These are phyloP conservation scores for Colletotrichum neosansevieriae DNA, from an alignment of 2,329 filamentous ascomycete genomes.

Conservation along the genomic window DNA sequence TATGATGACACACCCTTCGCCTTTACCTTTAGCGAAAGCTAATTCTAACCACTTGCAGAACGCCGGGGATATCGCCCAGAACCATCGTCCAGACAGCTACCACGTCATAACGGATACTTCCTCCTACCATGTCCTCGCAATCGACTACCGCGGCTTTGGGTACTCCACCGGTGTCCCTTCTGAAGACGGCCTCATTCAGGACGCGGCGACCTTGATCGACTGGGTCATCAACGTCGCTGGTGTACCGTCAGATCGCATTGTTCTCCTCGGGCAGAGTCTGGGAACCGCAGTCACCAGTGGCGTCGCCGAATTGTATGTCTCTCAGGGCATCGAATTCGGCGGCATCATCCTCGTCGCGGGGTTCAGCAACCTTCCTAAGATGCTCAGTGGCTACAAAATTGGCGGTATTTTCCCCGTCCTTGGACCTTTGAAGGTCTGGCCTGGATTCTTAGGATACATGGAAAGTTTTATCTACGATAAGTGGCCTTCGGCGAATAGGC, in stretches of 20 bases:
- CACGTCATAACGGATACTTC: conserved; percentile 80
- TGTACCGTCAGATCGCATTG: conserved; percentile 78
- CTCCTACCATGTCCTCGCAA: conserved; percentile 83
- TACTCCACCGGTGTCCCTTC: conserved; percentile 83
- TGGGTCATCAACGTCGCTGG: conserved; percentile 75
- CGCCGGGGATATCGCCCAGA: conserved; percentile 86
- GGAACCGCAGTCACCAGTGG: conserved; percentile 87
- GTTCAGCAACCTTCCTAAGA: conserved; percentile 79
- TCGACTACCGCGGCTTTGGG: conserved; percentile 93
- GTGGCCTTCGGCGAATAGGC: conserved; percentile 79
- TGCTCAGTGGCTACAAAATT: conserved; percentile 83
- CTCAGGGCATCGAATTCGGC: conserved; percentile 75
- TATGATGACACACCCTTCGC: conserved; percentile 52
- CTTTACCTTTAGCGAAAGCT: conserved; percentile 20
- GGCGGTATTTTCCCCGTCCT: conserved; percentile 83
- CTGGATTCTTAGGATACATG: conserved; percentile 71
- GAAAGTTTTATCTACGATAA: conserved; percentile 77
- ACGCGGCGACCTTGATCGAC: conserved; percentile 79
- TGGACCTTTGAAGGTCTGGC: conserved; percentile 78
- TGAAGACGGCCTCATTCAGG: conserved; percentile 83
- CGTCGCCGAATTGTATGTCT: conserved; percentile 77
- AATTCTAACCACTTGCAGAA: conserved; percentile 65
- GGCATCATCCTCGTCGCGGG: conserved; percentile 83
- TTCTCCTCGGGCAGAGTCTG: conserved; percentile 87
- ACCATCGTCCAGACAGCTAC: conserved; percentile 80